Evolutionary conservation across 768 basidiomycete genomes (phyloP).

Genomic region (Mycena olivaceomarginata): DNA sequence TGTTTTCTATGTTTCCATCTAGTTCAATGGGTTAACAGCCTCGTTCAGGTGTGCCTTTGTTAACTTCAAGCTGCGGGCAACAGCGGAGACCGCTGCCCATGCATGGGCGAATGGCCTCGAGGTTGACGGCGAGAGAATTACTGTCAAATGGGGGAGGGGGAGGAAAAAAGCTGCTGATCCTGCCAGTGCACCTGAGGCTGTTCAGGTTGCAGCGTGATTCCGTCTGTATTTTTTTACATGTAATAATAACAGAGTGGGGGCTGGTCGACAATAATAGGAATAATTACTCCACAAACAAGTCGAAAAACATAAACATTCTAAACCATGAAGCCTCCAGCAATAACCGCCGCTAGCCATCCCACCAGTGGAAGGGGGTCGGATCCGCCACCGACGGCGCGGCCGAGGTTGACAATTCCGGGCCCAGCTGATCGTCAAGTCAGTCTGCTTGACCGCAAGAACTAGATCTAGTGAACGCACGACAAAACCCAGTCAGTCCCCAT

Average conservation of each 20-base stretch:
- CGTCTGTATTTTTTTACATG: slow-evolving; percentile 21
- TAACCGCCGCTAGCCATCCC: slow-evolving; percentile 65
- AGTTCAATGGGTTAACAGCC: background rate
- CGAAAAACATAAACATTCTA: slow-evolving; percentile 11
- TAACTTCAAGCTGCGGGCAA: slow-evolving; percentile 89
- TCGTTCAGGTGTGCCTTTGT: slow-evolving; percentile 92
- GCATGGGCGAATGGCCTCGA: slow-evolving; percentile 95
- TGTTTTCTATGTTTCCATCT: slow-evolving; percentile 39
- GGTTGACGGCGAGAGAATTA: slow-evolving; percentile 83
- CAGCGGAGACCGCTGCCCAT: slow-evolving; percentile 93
- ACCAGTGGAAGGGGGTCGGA: slow-evolving; percentile 55
- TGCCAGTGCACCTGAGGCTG: slow-evolving; percentile 7
- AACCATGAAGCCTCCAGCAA: slow-evolving; percentile 63
- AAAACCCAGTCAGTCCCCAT: slow-evolving; percentile 77
- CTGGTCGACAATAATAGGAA: slow-evolving; percentile 32
- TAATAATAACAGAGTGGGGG: background rate
- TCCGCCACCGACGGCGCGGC: slow-evolving; percentile 65
- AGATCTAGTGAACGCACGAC: slow-evolving; percentile 66
- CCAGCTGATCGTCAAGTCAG: slow-evolving; percentile 65
- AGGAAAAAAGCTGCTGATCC: slow-evolving; percentile 62
- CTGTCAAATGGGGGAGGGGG: slow-evolving; percentile 94
- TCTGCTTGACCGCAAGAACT: slow-evolving; percentile 1
- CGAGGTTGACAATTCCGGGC: slow-evolving; percentile 78
- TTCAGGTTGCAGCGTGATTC: slow-evolving; percentile 3
- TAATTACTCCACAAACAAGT: slow-evolving; percentile 28